Conservation (phyloP, 768 basidiomycete genomes). For the Sutorius australiensis region DNA sequence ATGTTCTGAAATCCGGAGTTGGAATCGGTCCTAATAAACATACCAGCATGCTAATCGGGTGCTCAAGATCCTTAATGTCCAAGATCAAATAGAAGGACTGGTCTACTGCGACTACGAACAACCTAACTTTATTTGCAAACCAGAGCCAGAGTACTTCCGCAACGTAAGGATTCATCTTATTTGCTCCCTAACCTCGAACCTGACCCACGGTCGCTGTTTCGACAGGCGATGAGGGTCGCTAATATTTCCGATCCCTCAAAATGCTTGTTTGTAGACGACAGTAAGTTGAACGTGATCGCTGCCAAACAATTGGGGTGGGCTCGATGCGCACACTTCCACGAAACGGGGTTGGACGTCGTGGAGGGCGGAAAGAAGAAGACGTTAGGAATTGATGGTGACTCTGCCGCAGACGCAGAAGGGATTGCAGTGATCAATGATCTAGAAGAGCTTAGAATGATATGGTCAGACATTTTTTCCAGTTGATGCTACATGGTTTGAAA, state of each 20-base stretch:
- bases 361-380: slow-evolving; percentile 59
- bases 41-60: slow-evolving; percentile 78
- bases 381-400: slow-evolving; percentile 36
- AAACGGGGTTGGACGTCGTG: slow-evolving; percentile 56
- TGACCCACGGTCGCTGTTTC: neutral
- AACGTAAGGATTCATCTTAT: slow-evolving; percentile 38
- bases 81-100: slow-evolving; percentile 69
- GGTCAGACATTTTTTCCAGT: slow-evolving; percentile 69
- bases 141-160: slow-evolving; percentile 67
- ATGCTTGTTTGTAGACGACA: slow-evolving; percentile 82
- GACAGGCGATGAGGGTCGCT: slow-evolving; percentile 64
- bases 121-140: slow-evolving; percentile 73
- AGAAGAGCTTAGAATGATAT: slow-evolving; percentile 64
- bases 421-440: slow-evolving; percentile 53
- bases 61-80: slow-evolving; percentile 64
- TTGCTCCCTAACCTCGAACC: neutral
- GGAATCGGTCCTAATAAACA: slow-evolving; percentile 4
- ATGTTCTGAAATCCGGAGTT: slow-evolving; percentile 12
- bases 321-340: slow-evolving; percentile 72
- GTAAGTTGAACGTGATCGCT: slow-evolving; percentile 59
- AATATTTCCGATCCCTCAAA: slow-evolving; percentile 59
- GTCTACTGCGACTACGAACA: slow-evolving; percentile 75
- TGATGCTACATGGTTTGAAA: slow-evolving; percentile 3
- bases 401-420: slow-evolving; percentile 38
- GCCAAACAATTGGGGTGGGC: slow-evolving; percentile 69